phyloP scores from a whole-genome alignment of 2,329 filamentous ascomycete genomes.

The Colletotrichum spinosum region DNA sequence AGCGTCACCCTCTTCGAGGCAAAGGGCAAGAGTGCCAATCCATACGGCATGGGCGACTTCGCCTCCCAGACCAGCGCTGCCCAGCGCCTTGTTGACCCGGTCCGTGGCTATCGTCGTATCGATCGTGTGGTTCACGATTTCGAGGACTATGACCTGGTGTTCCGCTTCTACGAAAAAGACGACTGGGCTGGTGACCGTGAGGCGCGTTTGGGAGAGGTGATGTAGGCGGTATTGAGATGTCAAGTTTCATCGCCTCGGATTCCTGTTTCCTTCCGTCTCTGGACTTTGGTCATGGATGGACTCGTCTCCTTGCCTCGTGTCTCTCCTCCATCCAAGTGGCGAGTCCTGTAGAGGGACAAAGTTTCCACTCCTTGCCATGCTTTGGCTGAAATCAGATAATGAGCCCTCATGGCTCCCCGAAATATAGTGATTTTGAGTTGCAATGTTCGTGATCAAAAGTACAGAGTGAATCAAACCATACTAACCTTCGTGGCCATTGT shows the following conservation, averaged over 20 bases:
- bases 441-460: no score
- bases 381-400: no score
- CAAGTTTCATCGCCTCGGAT: background rate
- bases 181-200: conserved; percentile 73
- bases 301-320: background rate
- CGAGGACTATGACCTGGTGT: conserved; percentile 96
- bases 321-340: no score
- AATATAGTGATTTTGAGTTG: no score
- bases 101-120: conserved; percentile 87
- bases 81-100: conserved; percentile 75
- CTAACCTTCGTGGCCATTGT: no score
- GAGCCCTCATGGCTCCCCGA: no score
- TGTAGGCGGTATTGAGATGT: conserved; percentile 40
- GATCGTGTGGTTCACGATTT: conserved; percentile 98
- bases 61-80: conserved; percentile 50
- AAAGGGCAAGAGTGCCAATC: conserved; percentile 67
- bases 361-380: no score
- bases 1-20: conserved; percentile 97
- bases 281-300: no score
- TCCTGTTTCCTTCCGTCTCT: no score
- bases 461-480: no score
- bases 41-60: conserved; percentile 55
- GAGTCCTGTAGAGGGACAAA: no score
- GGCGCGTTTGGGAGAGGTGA: conserved; percentile 66
- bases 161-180: conserved; percentile 94